Evolutionary conservation across 1,284 basidiomycete genomes (phyloP), one percentile per base, ranked within the genome.

Genomic region (Malassezia psittaci): DNA sequence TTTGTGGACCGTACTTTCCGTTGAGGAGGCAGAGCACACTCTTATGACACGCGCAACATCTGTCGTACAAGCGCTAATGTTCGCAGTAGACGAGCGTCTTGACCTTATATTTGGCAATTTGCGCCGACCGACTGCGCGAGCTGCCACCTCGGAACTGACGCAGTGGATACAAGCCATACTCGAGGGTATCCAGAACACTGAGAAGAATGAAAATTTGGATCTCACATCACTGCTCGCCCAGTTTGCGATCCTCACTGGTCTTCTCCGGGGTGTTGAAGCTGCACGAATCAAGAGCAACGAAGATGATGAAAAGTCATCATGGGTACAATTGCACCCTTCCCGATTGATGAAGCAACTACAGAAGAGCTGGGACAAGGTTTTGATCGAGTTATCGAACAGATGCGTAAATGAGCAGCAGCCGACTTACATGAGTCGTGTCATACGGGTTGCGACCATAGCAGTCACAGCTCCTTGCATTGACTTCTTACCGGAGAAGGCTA

Each of bases 161-260:
- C 52, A 59, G 7, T 74, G 65, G 61, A 46, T 69, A 10, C 36
- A 45, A 0, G 57, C 63, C 19, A 50, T 74, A 18, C 42, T 67
- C 33, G 41, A 54, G 12, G 60, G 60, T 7, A 51, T 65, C 15
- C 42, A 58, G 32, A 52, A 59, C 15, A 55, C 48, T n/a, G 36
- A 32, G 9, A 18, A 45, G 7, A 33, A 24, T 16, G 15, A 45
- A 39, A 33, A 19, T 15, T 36, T 38, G 34, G 34, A 21, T 19
- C 15, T 34, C 16, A 33, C 43, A 8, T 32, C 43, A 19, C 45
- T 61, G 15, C 52, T 74, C 10, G 58, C 71, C 10, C 55, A 61
- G 21, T 63, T 74, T 13, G 60, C 69, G 15, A 51, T 72, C 15
- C 56, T 66, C 36, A 63, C 65, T 1, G 71, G 71, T 5, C 58